These are phyloP conservation scores for Ormosia semicastrata DNA, from an alignment of 306 rosid species.

Conservation along the genomic window DNA sequence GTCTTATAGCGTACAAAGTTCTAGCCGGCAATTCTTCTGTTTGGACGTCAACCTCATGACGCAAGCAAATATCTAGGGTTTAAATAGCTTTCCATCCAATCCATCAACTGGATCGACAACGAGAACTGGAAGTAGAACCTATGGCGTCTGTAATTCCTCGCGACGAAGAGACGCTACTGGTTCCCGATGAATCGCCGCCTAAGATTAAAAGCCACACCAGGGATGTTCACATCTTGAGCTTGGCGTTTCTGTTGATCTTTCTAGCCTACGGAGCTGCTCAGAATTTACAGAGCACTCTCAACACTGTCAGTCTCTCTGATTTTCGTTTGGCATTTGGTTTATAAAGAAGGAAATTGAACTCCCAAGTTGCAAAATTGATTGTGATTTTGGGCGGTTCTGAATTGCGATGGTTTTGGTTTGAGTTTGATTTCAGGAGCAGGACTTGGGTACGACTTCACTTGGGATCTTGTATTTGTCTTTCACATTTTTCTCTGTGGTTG, in stretches of 20 bases:
- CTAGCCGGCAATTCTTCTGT: slow-evolving; percentile 48
- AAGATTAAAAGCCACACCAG: slow-evolving; percentile 37
- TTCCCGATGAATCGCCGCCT: slow-evolving; percentile 26
- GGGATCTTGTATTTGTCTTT: slow-evolving; percentile 83
- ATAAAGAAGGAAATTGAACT: background rate
- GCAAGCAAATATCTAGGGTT: slow-evolving; percentile 12
- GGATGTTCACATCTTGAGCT: slow-evolving; percentile 72
- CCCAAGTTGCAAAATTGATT: background rate
- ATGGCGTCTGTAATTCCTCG: slow-evolving; percentile 46
- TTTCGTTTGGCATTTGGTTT: background rate
- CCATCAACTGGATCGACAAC: background rate
- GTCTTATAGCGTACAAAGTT: slow-evolving; percentile 35
- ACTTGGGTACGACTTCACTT: slow-evolving; percentile 82
- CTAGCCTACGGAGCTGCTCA: slow-evolving; percentile 94
- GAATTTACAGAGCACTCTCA: slow-evolving; percentile 80
- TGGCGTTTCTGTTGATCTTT: slow-evolving; percentile 70
- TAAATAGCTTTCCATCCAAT: slow-evolving; percentile 4
- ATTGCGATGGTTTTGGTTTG: slow-evolving; percentile 7
- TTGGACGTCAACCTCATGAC: slow-evolving; percentile 17
- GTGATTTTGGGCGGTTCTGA: background rate
- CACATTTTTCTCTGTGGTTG: slow-evolving; percentile 73
- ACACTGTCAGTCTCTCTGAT: slow-evolving; percentile 52
- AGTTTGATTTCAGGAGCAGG: slow-evolving; percentile 61
- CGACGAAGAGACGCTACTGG: slow-evolving; percentile 65
- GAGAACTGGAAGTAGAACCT: background rate